Conservation (phyloP, 495 filamentous ascomycete genomes). For the Cercophora sp. region DNA sequence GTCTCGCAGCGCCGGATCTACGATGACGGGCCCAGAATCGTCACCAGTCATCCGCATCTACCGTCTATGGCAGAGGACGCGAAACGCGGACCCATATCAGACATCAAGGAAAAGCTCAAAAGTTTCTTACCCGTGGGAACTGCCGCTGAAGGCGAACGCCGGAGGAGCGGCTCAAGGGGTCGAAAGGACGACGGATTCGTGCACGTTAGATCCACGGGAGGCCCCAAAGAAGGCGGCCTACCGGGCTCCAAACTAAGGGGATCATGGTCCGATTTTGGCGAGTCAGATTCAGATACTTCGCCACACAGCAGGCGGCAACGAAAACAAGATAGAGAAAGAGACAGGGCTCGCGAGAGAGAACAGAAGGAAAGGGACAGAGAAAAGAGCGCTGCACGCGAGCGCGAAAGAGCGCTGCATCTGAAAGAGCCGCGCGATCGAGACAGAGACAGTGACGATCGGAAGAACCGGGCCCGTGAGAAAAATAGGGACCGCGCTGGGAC, state of each 20-base stretch:
- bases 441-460: conserved; percentile 9
- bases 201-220: conserved; percentile 3
- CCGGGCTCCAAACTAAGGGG: conserved; percentile 17
- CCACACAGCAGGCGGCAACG: not conserved
- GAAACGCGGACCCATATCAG: conserved; percentile 17
- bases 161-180: conserved; percentile 20
- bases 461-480: conserved; percentile 7
- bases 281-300: conserved; percentile 13
- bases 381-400: conserved; percentile 5
- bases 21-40: conserved; percentile 11
- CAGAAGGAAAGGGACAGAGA: conserved; percentile 16
- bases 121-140: conserved; percentile 20
- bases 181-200: conserved; percentile 14
- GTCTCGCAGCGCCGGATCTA: conserved; percentile 23
- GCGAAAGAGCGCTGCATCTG: conserved; percentile 6
- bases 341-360: conserved; percentile 15
- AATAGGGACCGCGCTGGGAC: conserved; percentile 16
- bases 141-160: conserved; percentile 15
- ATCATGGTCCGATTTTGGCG: conserved; percentile 22
- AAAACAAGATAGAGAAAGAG: conserved; percentile 18
- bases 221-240: conserved; percentile 10
- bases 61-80: conserved; percentile 11
- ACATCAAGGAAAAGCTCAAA: conserved; percentile 22
- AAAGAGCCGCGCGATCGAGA: conserved; percentile 14
- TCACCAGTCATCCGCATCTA: conserved; percentile 15